These are phyloP conservation scores for Annulohypoxylon truncatum DNA, from an alignment of 2,329 filamentous ascomycete genomes.

Conservation along the genomic window DNA sequence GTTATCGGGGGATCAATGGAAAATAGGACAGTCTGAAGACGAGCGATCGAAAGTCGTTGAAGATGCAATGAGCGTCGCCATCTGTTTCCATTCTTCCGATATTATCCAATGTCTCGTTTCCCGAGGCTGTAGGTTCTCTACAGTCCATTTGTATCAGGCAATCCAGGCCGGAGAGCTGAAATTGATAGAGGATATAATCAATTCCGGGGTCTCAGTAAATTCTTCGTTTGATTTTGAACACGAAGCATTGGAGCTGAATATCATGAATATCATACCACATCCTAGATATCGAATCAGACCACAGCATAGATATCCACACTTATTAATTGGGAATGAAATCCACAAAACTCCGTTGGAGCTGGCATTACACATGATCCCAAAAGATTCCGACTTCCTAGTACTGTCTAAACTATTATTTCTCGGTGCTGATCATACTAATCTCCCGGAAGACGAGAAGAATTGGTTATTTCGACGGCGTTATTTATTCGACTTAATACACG, in stretches of 20 bases:
- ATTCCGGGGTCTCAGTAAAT: background rate
- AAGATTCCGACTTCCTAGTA: background rate
- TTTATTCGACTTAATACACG: too few relatives aligned
- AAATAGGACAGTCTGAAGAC: background rate
- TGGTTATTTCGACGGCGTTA: too few relatives aligned
- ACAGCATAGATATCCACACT: too few relatives aligned
- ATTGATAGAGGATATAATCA: background rate
- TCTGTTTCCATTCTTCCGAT: background rate
- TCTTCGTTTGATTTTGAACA: background rate
- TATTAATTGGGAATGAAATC: too few relatives aligned
- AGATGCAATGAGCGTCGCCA: background rate
- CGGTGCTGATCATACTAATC: background rate
- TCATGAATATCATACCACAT: too few relatives aligned
- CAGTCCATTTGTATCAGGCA: background rate
- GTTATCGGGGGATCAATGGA: background rate
- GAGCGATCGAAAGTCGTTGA: background rate
- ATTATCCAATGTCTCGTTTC: background rate
- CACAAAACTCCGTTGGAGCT: background rate
- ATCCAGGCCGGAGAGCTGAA: background rate
- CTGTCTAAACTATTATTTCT: background rate
- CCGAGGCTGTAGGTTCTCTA: background rate
- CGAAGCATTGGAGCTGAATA: background rate
- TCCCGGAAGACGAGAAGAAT: background rate
- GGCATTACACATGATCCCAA: background rate
- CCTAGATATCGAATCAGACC: too few relatives aligned